Evolutionary conservation across 139 green algal species (phyloP), one percentile per base, ranked within the genome.

Genomic region (Picochlorum sp.): DNA sequence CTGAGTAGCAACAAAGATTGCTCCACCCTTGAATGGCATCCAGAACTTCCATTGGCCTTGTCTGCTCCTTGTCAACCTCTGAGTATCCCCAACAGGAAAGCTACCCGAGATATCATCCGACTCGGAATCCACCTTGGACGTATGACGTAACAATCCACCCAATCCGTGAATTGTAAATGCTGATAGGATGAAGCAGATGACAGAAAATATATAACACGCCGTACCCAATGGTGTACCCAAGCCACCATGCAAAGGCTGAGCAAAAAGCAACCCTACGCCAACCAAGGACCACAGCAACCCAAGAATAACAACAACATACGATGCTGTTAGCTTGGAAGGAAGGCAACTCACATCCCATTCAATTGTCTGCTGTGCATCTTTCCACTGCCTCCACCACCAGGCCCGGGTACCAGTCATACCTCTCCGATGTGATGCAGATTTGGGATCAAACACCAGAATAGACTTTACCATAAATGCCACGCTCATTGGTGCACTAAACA

Each of bases 11-110:
- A 95, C 83, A 71, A 95, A 95, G 1, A 69, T 75, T 1, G 71
- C 76, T 20, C 87, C 87, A 18, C 87, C 85, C 51, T 60, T 47
- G 64, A 94, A 91, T 8, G 87, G 87, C 79, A 95, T 88, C 47
- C 79, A 95, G 65, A 95, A 95, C 34, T 64, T 71, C 87, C 87
- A 95, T 6, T 41, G 34, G 9, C 23, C 23, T 13, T 41, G 16
- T 30, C 21, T 30, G 20, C 51, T 59, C 23, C 21, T 34, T 30
- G 50, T 20, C 23, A 14, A 6, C 50, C 20, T 16, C 18, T 59
- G 21, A 1, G 21, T 1, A 32, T 18, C 23, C 21, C 23, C 23
- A 30, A 30, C n/a, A 55, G 7, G 18, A 55, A 11, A 24, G 8
- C 49, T 18, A 34, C 51, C 51, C 8, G 21, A 26, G 16, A 9